Base-by-base conservation (phyloP, 1,284 basidiomycete species). In the Sanghuangporus sanghuang region DNA sequence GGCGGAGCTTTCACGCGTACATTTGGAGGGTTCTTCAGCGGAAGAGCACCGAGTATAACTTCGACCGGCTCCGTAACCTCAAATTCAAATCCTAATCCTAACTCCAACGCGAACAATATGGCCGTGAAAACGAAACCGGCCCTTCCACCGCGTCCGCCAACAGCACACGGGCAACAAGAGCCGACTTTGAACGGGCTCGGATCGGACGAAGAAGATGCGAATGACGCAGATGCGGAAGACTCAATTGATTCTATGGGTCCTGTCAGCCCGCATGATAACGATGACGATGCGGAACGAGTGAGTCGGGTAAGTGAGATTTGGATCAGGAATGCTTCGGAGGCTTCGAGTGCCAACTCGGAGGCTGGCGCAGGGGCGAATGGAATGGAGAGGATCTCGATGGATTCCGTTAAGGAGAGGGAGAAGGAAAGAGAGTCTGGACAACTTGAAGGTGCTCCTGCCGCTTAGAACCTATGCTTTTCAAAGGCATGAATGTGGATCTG, bases 11-110 rank as follows among this genome's bases (percentile, higher is more conserved):
- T 88, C 3, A 74, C 84, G 39, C 80, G 80, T 68, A 90, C 87
- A 74, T 69, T 91, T 46, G 85, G 86, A 3, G 85, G 85, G 3
- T 85, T 91, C 73, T 91, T 91, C 71, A 77, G 80, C 63, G 77
- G 84, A 52, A 77, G 84, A 60, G 76, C 76, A 12, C 57, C 57
- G 23, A 59, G 57, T 18, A 55, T 60, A 11, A 48, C 57, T 6
- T 85, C 81, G 69, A 73, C 82, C 48, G 82, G 83, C 69, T 85
- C 79, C 48, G 69, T 70, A 3, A 71, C 74, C 18, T 58, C 63
- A 16, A 46, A 46, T 46, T 16, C 16, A 16, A 46, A 18, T 52
- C 40, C 55, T 39, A 57, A 57, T 11, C n/a, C 55, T 42, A 35
- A 35, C 9, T 14, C 55, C n/a, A 16, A 6, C 16, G 35, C 6